These are phyloP conservation scores for Mycena pura DNA, from an alignment of 768 basidiomycete species.

Conservation along the genomic window DNA sequence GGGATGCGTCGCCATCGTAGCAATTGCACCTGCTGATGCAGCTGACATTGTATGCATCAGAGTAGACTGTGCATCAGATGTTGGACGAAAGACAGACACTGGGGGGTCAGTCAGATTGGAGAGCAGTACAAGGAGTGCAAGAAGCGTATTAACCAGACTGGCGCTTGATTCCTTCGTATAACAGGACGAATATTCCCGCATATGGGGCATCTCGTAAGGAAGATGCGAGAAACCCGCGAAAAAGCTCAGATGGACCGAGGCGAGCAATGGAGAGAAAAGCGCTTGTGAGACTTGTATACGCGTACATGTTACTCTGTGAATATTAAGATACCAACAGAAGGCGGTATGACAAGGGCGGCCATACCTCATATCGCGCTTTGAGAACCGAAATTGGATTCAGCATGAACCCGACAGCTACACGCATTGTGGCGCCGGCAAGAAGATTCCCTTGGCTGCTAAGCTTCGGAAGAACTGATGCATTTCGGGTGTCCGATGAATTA, in stretches of 20 bases:
- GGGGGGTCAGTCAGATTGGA: slow-evolving; percentile 13
- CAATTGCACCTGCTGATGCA: slow-evolving; percentile 82
- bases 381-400: slow-evolving; percentile 91
- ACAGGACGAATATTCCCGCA: slow-evolving; percentile 87
- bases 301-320: slow-evolving; percentile 76
- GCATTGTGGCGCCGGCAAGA: slow-evolving; percentile 81
- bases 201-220: slow-evolving; percentile 95
- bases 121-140: slow-evolving; percentile 1
- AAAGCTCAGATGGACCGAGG: slow-evolving; percentile 80
- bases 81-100: slow-evolving; percentile 52
- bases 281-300: slow-evolving; percentile 65
- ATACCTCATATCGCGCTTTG: slow-evolving; percentile 91
- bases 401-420: slow-evolving; percentile 81
- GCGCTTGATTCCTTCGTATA: slow-evolving; percentile 87
- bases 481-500: slow-evolving; percentile 31
- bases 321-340: background rate
- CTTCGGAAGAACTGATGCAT: slow-evolving; percentile 66
- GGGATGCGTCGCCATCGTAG: slow-evolving; percentile 87
- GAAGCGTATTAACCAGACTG: slow-evolving; percentile 58
- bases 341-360: slow-evolving; percentile 25
- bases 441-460: slow-evolving; percentile 84
- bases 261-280: slow-evolving; percentile 67
- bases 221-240: slow-evolving; percentile 87
- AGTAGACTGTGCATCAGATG: slow-evolving; percentile 53
- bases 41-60: slow-evolving; percentile 70